Percentiles rank a stretch among this genome's conserved stretches.
Conservation (phyloP, 306 rosid species). For the Prunus kanzakura region DNA sequence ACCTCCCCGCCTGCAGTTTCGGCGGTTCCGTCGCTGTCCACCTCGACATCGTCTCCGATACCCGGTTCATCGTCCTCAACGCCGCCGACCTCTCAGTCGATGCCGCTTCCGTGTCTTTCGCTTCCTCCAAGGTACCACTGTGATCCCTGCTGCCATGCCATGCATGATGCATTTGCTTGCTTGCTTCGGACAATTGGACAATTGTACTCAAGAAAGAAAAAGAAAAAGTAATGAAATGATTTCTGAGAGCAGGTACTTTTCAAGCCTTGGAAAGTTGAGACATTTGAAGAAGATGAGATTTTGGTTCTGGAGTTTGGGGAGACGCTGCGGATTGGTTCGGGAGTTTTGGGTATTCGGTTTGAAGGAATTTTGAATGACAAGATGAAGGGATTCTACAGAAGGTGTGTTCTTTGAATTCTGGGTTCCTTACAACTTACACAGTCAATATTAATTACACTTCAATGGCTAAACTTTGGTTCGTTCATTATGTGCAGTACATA, state of each 20-base stretch:
- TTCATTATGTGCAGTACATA: slow-evolving; percentile 40
- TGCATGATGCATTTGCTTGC: too few species aligned
- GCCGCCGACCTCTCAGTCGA: slow-evolving; percentile 57
- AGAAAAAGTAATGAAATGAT: not conserved
- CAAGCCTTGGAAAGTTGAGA: slow-evolving; percentile 55
- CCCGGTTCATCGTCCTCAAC: slow-evolving; percentile 72
- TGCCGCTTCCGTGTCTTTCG: slow-evolving; percentile 37
- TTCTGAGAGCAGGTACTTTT: slow-evolving; percentile 42
- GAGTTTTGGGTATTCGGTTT: slow-evolving; percentile 31
- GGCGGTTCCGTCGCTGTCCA: slow-evolving; percentile 59
- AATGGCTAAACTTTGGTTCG: not conserved
- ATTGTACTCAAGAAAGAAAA: not conserved
- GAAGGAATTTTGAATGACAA: slow-evolving; percentile 75
- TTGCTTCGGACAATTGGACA: not conserved
- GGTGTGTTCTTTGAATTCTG: slow-evolving; percentile 25
- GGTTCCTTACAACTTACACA: not conserved
- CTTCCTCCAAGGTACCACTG: slow-evolving; percentile 50
- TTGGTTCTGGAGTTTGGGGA: slow-evolving; percentile 74
- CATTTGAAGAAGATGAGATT: slow-evolving; percentile 61
- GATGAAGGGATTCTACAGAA: slow-evolving; percentile 85
- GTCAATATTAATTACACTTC: not conserved
- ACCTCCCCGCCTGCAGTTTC: slow-evolving; percentile 66
- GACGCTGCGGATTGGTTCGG: slow-evolving; percentile 53
- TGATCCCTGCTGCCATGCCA: too few species aligned
- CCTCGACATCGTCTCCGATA: slow-evolving; percentile 55